Conservation (phyloP, 2,329 filamentous ascomycete species). For the Aureobasidium sp. region DNA sequence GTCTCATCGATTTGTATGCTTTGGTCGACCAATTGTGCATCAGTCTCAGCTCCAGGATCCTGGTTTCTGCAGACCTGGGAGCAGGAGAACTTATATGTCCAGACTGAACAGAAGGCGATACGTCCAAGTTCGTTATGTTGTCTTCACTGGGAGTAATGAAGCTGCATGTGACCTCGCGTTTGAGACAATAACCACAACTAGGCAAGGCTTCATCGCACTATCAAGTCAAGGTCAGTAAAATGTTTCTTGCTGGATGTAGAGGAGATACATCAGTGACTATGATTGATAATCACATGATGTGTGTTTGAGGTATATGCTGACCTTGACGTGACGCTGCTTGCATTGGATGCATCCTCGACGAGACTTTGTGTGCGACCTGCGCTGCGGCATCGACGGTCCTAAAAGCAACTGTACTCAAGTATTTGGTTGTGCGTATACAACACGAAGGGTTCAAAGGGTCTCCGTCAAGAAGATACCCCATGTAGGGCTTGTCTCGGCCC, state of each 20-base stretch:
- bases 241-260: neutral
- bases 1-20: neutral
- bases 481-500: neutral
- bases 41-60: neutral
- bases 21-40: constrained; percentile 9
- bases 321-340: constrained; percentile 18
- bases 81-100: neutral
- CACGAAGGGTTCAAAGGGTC: neutral
- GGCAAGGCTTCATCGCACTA: constrained; percentile 17
- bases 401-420: neutral
- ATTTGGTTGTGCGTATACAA: neutral
- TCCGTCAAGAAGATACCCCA: neutral
- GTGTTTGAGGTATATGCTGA: neutral
- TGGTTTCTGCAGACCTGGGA: neutral
- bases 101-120: neutral
- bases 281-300: neutral
- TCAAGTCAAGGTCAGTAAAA: neutral
- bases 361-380: constrained; percentile 16
- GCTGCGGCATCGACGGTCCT: neutral
- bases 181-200: constrained; percentile 14
- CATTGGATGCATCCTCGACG: constrained; percentile 17
- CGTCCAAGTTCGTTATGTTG: neutral
- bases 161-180: constrained; percentile 8
- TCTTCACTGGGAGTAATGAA: neutral
- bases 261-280: neutral